phyloP scores from a whole-genome alignment of 345 rosid genomes.

The Hypericum perforatum region DNA sequence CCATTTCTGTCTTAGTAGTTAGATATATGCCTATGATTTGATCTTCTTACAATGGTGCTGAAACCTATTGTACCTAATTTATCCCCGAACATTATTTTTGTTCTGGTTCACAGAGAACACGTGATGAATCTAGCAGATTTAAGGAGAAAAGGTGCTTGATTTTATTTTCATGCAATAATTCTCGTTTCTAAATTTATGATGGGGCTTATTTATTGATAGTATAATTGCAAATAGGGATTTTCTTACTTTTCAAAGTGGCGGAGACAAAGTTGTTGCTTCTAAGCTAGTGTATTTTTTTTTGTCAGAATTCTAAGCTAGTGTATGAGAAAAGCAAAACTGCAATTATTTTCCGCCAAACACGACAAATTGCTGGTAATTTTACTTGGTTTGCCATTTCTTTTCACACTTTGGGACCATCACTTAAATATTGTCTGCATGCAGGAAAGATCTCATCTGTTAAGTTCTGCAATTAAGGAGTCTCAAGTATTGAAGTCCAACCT shows the following conservation, averaged over 20 bases:
- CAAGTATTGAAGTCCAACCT: conserved; percentile 39
- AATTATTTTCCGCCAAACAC: conserved; percentile 40
- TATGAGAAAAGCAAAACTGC: conserved; percentile 61
- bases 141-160: conserved; percentile 43
- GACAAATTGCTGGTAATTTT: conserved; percentile 53
- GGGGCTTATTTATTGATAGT: conserved; percentile 9
- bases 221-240: conserved; percentile 17
- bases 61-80: conserved; percentile 1
- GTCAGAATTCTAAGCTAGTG: no score
- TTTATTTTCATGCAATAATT: conserved; percentile 7
- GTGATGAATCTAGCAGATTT: conserved; percentile 24
- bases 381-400: conserved; percentile 3
- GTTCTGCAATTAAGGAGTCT: conserved; percentile 38
- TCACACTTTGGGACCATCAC: conserved; percentile 10
- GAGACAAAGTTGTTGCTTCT: conserved; percentile 44
- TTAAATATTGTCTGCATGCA: conserved; percentile 30
- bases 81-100: conserved; percentile 17
- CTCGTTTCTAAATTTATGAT: not conserved
- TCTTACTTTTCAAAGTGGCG: conserved; percentile 40
- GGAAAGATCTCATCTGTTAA: conserved; percentile 42
- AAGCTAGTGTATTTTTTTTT: no score
- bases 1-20: not conserved
- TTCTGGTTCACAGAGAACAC: conserved; percentile 29
- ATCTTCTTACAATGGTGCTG: conserved; percentile 4
- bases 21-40: conserved; percentile 5